phyloP scores from a whole-genome alignment of 352 stramenopile species.

The Halophytophthora batemanensis region DNA sequence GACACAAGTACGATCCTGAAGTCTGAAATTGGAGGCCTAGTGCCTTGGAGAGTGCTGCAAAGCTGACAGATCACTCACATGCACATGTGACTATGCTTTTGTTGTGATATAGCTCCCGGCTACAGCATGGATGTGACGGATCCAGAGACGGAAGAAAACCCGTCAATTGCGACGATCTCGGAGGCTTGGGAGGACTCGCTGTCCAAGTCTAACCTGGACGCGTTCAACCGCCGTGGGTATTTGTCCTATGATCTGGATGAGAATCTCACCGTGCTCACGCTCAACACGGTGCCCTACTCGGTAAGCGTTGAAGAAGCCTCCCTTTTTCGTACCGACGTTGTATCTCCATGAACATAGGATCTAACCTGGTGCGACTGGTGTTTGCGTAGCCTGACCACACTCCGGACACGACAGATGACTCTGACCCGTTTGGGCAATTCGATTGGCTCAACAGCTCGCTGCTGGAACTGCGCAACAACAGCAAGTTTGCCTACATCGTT shows the following conservation, averaged over 20 bases:
- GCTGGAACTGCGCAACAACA: slow-evolving; percentile 26
- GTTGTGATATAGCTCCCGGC: slow-evolving; percentile 38
- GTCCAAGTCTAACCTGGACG: slow-evolving; percentile 43
- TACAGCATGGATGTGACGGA: slow-evolving; percentile 81
- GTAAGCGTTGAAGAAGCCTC: slow-evolving; percentile 33
- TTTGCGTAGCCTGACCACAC: slow-evolving; percentile 51
- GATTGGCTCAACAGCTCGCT: slow-evolving; percentile 83
- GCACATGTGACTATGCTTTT: neutral
- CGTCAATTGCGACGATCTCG: slow-evolving; percentile 53
- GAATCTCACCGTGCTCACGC: slow-evolving; percentile 61
- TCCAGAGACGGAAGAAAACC: slow-evolving; percentile 44
- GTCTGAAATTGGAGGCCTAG: no score
- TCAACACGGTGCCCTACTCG: slow-evolving; percentile 84
- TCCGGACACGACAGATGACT: slow-evolving; percentile 47
- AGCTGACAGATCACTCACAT: neutral
- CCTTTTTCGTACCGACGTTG: neutral
- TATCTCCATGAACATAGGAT: neutral
- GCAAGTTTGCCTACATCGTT: slow-evolving; percentile 79
- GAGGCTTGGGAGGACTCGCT: slow-evolving; percentile 50
- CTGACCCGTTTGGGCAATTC: slow-evolving; percentile 90
- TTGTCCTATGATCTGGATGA: slow-evolving; percentile 61
- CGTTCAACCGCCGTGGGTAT: slow-evolving; percentile 59
- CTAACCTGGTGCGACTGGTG: slow-evolving; percentile 1
- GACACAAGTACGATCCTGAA: slow-evolving; percentile 32
- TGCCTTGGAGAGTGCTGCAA: no score